Conservation (phyloP, 306 rosid genomes). For the Quercus suber region DNA sequence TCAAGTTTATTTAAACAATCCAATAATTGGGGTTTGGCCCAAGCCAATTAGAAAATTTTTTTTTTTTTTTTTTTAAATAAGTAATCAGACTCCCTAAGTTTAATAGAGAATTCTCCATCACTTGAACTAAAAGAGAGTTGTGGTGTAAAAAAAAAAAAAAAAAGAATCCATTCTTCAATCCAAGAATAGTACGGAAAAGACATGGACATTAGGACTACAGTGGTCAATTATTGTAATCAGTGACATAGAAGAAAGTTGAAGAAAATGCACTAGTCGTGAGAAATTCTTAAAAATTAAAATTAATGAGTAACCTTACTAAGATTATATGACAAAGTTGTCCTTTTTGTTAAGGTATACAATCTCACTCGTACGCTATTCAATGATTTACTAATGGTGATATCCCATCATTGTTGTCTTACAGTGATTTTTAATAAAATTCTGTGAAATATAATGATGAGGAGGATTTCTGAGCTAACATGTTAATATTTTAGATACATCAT, state of each 20-base stretch:
- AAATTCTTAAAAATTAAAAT: not conserved
- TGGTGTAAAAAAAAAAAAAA: not conserved
- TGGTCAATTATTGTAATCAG: not conserved
- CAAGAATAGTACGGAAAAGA: not conserved
- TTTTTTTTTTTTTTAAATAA: too few relatives aligned
- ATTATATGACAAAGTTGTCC: not conserved
- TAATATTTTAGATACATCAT: not conserved
- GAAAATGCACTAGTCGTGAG: not conserved
- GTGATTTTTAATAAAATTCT: not conserved
- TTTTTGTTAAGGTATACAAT: not conserved
- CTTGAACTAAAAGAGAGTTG: not conserved
- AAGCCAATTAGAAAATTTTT: too few relatives aligned
- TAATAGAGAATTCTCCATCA: not conserved
- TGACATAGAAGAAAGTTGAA: not conserved
- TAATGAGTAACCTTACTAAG: not conserved
- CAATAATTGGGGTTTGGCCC: too few relatives aligned
- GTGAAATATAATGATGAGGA: not conserved
- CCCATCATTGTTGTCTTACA: not conserved
- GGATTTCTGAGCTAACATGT: not conserved
- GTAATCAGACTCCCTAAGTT: too few relatives aligned
- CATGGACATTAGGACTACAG: not conserved
- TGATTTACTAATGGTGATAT: not conserved
- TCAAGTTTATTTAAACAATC: too few relatives aligned
- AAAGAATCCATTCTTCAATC: not conserved
- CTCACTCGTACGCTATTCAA: not conserved